phyloP scores from a whole-genome alignment of 805 yeast genomes.

The Priceomyces melissophilus region DNA sequence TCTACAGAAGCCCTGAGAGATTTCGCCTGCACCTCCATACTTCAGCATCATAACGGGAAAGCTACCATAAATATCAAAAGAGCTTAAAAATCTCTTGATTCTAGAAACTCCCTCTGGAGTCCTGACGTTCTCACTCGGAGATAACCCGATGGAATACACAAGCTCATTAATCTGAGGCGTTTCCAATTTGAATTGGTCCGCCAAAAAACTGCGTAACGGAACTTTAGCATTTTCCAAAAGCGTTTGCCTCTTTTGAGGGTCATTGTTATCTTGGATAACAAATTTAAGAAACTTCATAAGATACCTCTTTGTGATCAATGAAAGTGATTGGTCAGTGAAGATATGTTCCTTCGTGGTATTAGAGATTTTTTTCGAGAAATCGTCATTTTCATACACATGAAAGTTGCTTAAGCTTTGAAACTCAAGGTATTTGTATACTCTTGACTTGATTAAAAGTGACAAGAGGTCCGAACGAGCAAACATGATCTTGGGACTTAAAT shows the following conservation, averaged over 20 bases:
- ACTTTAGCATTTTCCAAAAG: slow-evolving; percentile 55
- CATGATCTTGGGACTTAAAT: slow-evolving; percentile 79
- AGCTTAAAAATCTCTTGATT: slow-evolving; percentile 76
- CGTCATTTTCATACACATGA: slow-evolving; percentile 92
- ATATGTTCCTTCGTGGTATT: slow-evolving; percentile 85
- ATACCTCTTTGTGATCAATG: slow-evolving; percentile 72
- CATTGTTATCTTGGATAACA: slow-evolving; percentile 55
- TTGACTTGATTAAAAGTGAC: slow-evolving; percentile 70
- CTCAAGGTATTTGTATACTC: slow-evolving; percentile 89
- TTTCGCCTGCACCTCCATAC: slow-evolving; percentile 94
- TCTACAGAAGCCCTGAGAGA: slow-evolving; percentile 94
- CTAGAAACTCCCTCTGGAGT: slow-evolving; percentile 76
- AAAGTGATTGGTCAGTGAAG: slow-evolving; percentile 80
- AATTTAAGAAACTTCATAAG: slow-evolving; percentile 92
- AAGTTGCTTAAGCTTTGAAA: slow-evolving; percentile 84
- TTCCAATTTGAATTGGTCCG: slow-evolving; percentile 65
- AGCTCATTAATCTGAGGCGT: slow-evolving; percentile 77
- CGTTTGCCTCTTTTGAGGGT: slow-evolving; percentile 55
- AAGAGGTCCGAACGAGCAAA: slow-evolving; percentile 89
- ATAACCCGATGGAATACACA: slow-evolving; percentile 80
- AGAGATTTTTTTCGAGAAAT: slow-evolving; percentile 74
- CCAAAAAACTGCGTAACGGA: slow-evolving; percentile 59
- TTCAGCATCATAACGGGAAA: slow-evolving; percentile 91
- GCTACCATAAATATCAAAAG: slow-evolving; percentile 89
- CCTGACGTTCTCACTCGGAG: slow-evolving; percentile 54